Evolutionary conservation across 2,329 filamentous ascomycete genomes (phyloP).

Genomic region (Parastagonospora nodorum): DNA sequence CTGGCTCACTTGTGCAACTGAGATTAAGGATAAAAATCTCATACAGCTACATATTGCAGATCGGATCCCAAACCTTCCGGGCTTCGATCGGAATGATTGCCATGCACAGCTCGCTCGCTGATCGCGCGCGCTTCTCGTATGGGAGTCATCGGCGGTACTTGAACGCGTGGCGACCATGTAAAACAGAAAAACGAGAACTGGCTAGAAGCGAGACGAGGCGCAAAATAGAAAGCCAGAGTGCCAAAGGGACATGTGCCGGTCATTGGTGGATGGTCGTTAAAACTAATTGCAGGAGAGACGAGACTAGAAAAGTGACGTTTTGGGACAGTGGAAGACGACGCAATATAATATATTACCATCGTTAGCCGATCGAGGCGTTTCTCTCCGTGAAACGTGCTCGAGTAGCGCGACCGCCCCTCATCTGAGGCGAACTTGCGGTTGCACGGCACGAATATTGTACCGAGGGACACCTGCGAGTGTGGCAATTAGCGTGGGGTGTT

Average conservation of each 20-base stretch:
- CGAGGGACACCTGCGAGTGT: not conserved
- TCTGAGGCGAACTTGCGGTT: conserved; percentile 25
- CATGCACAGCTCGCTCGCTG: too few species aligned
- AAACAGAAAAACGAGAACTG: not conserved
- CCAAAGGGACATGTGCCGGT: conserved; percentile 28
- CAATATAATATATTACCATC: conserved; percentile 42
- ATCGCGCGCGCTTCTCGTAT: too few species aligned
- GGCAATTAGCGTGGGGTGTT: conserved; percentile 6
- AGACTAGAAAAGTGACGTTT: conserved; percentile 12
- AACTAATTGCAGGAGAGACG: conserved; percentile 27
- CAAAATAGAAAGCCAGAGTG: conserved; percentile 2
- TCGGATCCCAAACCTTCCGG: too few species aligned
- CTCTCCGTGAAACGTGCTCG: conserved; percentile 27
- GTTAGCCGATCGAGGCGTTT: conserved; percentile 28
- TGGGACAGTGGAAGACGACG: conserved; percentile 11
- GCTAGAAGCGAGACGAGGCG: conserved; percentile 3
- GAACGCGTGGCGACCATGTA: not conserved
- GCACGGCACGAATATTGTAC: conserved; percentile 10
- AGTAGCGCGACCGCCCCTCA: conserved; percentile 19
- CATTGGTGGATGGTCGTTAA: conserved; percentile 31
- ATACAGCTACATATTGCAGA: too few species aligned
- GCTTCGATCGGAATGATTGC: too few species aligned
- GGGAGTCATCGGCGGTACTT: not conserved
- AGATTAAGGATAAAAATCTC: too few species aligned
- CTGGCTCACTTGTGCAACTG: too few species aligned